Conservation (phyloP, 23 red algal species). For the Rhodosorus marinus region DNA sequence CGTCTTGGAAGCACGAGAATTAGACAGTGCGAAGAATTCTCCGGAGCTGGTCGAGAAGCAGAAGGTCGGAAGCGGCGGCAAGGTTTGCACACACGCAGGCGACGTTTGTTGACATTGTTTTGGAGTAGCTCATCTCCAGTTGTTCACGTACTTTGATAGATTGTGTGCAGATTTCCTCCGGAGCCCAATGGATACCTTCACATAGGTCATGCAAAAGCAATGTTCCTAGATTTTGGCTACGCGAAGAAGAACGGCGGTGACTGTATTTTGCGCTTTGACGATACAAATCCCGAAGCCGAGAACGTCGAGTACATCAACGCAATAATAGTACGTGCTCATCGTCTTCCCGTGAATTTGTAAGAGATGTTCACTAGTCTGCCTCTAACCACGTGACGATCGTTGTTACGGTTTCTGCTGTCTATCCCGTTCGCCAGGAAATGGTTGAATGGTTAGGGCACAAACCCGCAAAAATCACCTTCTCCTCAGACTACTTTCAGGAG, state of each 20-base stretch:
- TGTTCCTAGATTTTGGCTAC: conserved; percentile 97
- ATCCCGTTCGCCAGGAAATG: too few relatives aligned
- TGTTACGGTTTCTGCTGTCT: too few relatives aligned
- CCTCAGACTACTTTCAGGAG: conserved; percentile 95
- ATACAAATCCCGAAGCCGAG: conserved; percentile 93
- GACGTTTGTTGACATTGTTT: too few relatives aligned
- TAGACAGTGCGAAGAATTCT: conserved; percentile 55
- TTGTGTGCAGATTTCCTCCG: conserved; percentile 96
- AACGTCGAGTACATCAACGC: conserved; percentile 66
- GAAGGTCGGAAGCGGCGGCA: conserved; percentile 25
- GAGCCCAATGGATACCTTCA: conserved; percentile 96
- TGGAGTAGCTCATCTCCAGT: too few relatives aligned
- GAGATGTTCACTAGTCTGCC: too few relatives aligned
- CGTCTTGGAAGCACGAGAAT: conserved; percentile 53
- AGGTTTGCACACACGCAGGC: conserved; percentile 27
- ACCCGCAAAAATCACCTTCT: conserved; percentile 63
- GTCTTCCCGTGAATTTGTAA: too few relatives aligned
- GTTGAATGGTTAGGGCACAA: conserved; percentile 90
- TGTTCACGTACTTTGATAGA: too few relatives aligned
- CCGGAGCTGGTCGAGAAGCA: conserved; percentile 67
- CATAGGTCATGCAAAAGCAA: conserved; percentile 93
- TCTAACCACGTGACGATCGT: too few relatives aligned
- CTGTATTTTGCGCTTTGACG: conserved; percentile 90
- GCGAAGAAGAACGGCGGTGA: conserved; percentile 58
- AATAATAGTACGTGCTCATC: too few relatives aligned